Conservation (phyloP, 169 alveolate species). For the Eimeria acervulina region DNA sequence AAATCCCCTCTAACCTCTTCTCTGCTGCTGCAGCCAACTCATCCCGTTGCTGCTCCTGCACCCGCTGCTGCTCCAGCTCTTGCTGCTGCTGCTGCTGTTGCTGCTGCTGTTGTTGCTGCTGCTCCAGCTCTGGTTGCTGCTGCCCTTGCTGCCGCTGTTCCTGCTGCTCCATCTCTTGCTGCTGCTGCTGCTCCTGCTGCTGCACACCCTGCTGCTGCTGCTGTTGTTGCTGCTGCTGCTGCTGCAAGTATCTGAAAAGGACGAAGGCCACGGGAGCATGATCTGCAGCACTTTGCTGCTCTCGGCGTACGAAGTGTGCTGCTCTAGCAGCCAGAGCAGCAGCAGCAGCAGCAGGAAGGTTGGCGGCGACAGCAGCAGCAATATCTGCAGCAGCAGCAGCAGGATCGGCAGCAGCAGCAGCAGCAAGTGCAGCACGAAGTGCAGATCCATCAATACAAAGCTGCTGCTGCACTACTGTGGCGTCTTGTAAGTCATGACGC, state of each 20-base stretch:
- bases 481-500: not conserved
- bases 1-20: not conserved
- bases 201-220: slow-evolving; percentile 29
- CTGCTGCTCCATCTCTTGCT: not conserved
- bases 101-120: slow-evolving; percentile 43
- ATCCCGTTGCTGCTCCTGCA: slow-evolving; percentile 7
- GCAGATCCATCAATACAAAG: not conserved
- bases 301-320: slow-evolving; percentile 1
- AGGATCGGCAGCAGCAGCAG: too few species aligned
- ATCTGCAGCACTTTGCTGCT: not conserved
- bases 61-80: slow-evolving; percentile 40
- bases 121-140: not conserved
- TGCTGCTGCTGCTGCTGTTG: slow-evolving; percentile 12
- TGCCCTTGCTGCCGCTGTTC: not conserved
- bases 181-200: slow-evolving; percentile 40
- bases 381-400: too few species aligned
- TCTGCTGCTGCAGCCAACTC: slow-evolving; percentile 19
- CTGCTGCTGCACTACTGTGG: slow-evolving; percentile 44
- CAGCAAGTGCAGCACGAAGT: too few species aligned
- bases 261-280: not conserved
- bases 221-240: slow-evolving; percentile 55
- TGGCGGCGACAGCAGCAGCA: too few species aligned
- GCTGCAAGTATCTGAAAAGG: slow-evolving; percentile 23
- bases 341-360: too few species aligned
- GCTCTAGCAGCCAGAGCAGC: too few species aligned